Evolutionary conservation across 2,329 filamentous ascomycete species (phyloP).

Genomic region (Onygenales sp.): DNA sequence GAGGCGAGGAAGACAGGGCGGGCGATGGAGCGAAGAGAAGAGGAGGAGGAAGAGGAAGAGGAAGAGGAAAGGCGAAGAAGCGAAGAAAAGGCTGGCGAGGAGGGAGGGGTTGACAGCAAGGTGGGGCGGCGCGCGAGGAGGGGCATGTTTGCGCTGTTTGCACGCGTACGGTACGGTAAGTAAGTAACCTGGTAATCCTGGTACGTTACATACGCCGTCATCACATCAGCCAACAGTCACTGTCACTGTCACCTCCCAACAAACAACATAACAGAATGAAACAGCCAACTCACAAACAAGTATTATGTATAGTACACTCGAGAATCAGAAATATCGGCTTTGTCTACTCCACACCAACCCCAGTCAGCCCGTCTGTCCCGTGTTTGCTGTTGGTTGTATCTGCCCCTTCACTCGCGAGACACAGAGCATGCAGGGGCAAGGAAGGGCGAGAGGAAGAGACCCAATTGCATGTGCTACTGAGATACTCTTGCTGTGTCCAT

Average conservation of each 20-base stretch:
- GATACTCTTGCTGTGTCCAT: not conserved
- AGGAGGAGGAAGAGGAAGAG: slow-evolving; percentile 15
- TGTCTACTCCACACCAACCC: no score
- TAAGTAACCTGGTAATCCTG: not conserved
- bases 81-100: slow-evolving; percentile 4
- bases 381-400: no score
- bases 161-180: not conserved
- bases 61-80: not conserved
- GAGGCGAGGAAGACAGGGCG: slow-evolving; percentile 26
- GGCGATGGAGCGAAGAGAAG: slow-evolving; percentile 19
- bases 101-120: slow-evolving; percentile 12
- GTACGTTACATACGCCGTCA: not conserved
- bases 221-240: not conserved
- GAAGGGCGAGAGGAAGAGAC: not conserved
- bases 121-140: slow-evolving; percentile 14
- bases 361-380: no score
- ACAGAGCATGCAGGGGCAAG: no score
- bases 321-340: no score
- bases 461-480: no score
- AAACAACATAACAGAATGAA: not conserved
- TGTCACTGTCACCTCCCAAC: not conserved
- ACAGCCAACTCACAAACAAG: not conserved
- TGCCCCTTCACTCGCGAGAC: no score
- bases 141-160: slow-evolving; percentile 11
- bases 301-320: not conserved